Evolutionary conservation across 257 asterid species (phyloP).

Genomic region (Solanum gracilifrons): DNA sequence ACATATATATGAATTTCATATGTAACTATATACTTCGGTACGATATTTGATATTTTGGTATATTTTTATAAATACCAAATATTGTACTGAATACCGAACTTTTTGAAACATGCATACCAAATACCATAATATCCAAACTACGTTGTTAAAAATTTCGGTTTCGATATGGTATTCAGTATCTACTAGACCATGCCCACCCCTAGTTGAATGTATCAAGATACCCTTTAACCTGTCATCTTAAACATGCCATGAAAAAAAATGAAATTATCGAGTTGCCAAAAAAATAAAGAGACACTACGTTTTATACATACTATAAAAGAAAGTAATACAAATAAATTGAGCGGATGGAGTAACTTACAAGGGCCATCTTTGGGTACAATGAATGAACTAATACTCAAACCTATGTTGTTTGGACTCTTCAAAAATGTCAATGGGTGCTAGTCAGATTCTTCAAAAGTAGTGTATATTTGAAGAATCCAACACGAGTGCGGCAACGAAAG

Average conservation of each 20-base stretch:
- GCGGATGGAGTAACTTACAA: constrained; percentile 7
- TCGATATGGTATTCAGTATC: accelerated
- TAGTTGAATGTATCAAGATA: not conserved
- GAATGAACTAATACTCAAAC: not conserved
- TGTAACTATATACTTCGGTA: too few relatives aligned
- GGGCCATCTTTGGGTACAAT: not conserved
- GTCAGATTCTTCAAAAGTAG: not conserved
- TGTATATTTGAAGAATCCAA: accelerated
- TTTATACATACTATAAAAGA: accelerated
- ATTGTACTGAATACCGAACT: accelerated
- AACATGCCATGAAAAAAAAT: not conserved
- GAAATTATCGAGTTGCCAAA: not conserved
- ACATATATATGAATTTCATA: too few relatives aligned
- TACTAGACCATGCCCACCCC: accelerated
- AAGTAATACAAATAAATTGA: not conserved
- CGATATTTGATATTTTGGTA: too few relatives aligned
- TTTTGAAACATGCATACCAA: not conserved
- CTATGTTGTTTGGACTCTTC: not conserved
- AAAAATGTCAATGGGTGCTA: accelerated
- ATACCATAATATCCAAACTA: not conserved
- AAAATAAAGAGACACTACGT: not conserved
- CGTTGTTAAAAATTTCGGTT: accelerated
- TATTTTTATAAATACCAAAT: too few relatives aligned
- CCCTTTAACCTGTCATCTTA: not conserved
- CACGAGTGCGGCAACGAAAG: not conserved